Percentiles rank a stretch among this genome's conserved stretches.
Conservation (phyloP, 2,329 filamentous ascomycete genomes). For the Apiospora rasikravindrae region DNA sequence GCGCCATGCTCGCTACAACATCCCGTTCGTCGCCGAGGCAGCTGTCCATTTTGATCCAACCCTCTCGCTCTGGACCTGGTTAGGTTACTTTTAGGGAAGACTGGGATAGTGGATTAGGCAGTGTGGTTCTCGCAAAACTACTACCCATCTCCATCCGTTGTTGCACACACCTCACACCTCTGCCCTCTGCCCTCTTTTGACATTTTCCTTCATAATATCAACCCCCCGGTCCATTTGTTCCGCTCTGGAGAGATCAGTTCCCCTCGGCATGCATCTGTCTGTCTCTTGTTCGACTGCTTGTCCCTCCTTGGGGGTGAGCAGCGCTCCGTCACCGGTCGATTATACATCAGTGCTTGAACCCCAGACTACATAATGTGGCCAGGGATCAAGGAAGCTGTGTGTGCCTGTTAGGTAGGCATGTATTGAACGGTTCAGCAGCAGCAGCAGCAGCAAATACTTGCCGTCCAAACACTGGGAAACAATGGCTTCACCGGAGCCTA, state of each 20-base stretch:
- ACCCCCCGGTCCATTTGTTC: not conserved
- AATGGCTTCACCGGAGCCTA: slow-evolving; percentile 5
- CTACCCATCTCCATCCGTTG: slow-evolving; percentile 14
- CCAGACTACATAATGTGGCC: not conserved
- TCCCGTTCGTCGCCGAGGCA: slow-evolving; percentile 3
- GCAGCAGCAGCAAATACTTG: not conserved
- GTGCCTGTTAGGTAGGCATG: not conserved
- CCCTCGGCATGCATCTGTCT: not conserved
- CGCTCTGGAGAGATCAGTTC: not conserved
- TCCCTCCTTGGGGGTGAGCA: not conserved
- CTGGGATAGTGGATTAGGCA: slow-evolving; percentile 11
- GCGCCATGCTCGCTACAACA: not conserved
- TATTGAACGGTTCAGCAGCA: not conserved
- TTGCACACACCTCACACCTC: not conserved
- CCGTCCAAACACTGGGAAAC: not conserved
- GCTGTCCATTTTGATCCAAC: slow-evolving; percentile 8
- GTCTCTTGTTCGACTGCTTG: not conserved
- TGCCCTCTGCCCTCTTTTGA: not conserved
- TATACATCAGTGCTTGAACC: slow-evolving; percentile 4
- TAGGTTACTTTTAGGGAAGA: slow-evolving; percentile 11
- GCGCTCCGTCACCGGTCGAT: slow-evolving; percentile 8
- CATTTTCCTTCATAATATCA: not conserved
- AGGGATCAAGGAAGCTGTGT: slow-evolving; percentile 13
- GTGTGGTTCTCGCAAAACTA: slow-evolving; percentile 14
- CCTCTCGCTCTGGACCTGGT: not conserved